Evolutionary conservation across 2,329 filamentous ascomycete species (phyloP), one percentile per base, ranked within the genome.

Genomic region (Hypoxylon rubiginosum): DNA sequence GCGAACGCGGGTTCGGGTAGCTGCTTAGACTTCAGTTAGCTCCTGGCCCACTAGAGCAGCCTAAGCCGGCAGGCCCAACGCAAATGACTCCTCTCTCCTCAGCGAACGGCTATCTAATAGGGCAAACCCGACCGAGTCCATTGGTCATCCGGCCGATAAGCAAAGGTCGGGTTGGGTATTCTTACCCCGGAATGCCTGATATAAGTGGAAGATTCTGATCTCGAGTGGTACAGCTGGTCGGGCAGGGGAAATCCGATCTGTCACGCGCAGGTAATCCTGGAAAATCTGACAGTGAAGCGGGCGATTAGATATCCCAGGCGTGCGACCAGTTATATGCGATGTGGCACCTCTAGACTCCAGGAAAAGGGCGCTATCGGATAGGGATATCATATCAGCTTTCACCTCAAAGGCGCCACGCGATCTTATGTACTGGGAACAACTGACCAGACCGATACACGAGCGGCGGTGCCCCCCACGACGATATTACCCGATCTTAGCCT

Each of bases 401-500:
- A 53, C 26, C 13, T 17, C 24, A 46, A 65, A 66, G 69, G 66
- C 62, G 64, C 41, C 32, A 68, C 67, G n/a, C 56, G 43, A 61
- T 55, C 59, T 66, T 67, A 66, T 62, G 65, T 65, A 62, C 24
- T 64, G 52, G 54, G 46, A 67, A 58, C 34, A 24, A 55, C 58
- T 64, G 66, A 62, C 68, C 62, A 71, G 63, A 58, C 60, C 61
- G 36, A 65, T 45, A 59, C 61, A 61, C 58, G 46, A 54, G 46
- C 39, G 32, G 41, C 28, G 46, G 53, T 58, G 48, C 56, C 69
- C 69, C 69, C 69, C 67, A 71, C 69, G 69, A 66, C 43, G 48
- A 70, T 65, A 71, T 71, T 71, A 71, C 48, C 69, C 69, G 67
- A 68, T 67, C 67, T 69, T 66, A 69, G 62, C 67, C 64, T 70